Evolutionary conservation across 805 yeast species (phyloP).

Genomic region (Yarrowia yakushimensis): DNA sequence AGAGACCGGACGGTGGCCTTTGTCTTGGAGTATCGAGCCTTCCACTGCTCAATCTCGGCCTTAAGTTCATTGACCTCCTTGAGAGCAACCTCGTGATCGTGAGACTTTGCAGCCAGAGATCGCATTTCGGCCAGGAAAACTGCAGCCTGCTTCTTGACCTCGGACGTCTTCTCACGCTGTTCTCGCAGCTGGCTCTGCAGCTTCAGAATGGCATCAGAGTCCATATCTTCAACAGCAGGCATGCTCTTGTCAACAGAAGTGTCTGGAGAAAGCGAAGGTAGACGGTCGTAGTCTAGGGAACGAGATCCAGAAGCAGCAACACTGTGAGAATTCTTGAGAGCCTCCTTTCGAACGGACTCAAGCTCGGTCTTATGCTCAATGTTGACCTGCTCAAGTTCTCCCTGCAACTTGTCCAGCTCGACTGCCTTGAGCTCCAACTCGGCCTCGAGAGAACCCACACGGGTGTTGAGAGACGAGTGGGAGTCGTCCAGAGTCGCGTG

Average conservation of each 20-base stretch:
- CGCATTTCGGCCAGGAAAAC: conserved; percentile 42
- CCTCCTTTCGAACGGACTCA: not conserved
- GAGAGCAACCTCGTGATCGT: conserved; percentile 30
- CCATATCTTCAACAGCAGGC: conserved; percentile 19
- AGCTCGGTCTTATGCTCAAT: conserved; percentile 12
- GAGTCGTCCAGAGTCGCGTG: not conserved
- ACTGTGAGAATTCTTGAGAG: not conserved
- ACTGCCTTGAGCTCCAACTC: conserved; percentile 20
- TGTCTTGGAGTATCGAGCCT: conserved; percentile 35
- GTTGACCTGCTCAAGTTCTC: not conserved
- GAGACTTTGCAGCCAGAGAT: conserved; percentile 34
- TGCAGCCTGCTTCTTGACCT: conserved; percentile 33
- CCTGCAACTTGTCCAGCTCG: conserved; percentile 6
- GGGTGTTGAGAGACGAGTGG: not conserved
- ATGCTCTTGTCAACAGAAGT: not conserved
- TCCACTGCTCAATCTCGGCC: conserved; percentile 40
- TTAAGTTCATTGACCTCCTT: conserved; percentile 34
- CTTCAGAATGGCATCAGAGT: not conserved
- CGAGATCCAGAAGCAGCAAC: not conserved
- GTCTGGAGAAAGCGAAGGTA: conserved; percentile 2
- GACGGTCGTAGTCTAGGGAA: conserved; percentile 4
- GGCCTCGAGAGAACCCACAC: conserved; percentile 13
- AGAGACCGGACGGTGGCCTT: conserved; percentile 34
- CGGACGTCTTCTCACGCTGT: conserved; percentile 26
- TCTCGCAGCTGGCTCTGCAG: conserved; percentile 15